These are phyloP conservation scores for Ilyonectria sp. DNA, from an alignment of 2,329 filamentous ascomycete species.

Conservation along the genomic window DNA sequence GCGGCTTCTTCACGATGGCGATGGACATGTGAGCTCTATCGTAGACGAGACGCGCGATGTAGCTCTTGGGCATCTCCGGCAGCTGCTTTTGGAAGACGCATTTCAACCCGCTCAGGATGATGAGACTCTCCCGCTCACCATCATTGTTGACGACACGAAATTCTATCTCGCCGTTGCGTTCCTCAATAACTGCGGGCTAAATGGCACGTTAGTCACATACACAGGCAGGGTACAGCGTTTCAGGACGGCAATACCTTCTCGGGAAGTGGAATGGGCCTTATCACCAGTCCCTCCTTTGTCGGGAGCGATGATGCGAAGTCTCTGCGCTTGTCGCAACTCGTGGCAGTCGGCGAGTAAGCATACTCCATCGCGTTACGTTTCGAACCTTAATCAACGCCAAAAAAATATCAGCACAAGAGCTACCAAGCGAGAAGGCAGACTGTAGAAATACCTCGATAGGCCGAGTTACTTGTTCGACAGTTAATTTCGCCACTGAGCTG, in stretches of 20 bases:
- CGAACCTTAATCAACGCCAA: slow-evolving; percentile 7
- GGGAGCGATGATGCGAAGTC: background rate
- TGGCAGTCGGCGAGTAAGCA: slow-evolving; percentile 1
- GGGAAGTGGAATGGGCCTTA: slow-evolving; percentile 84
- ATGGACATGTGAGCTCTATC: slow-evolving; percentile 97
- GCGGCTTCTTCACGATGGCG: slow-evolving; percentile 95
- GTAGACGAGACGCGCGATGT: slow-evolving; percentile 97
- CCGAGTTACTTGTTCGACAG: background rate
- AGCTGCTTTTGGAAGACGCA: slow-evolving; percentile 80
- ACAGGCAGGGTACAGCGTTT: background rate
- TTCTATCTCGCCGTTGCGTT: slow-evolving; percentile 94
- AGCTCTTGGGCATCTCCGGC: slow-evolving; percentile 99
- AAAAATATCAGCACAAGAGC: slow-evolving; percentile 6
- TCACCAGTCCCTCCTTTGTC: slow-evolving; percentile 36
- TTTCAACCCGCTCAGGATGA: slow-evolving; percentile 61
- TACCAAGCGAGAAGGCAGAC: slow-evolving; percentile 1
- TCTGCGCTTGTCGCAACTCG: slow-evolving; percentile 3
- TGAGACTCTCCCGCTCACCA: slow-evolving; percentile 68
- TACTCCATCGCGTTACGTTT: slow-evolving; percentile 6
- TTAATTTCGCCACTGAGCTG: slow-evolving; percentile 5
- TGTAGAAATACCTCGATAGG: background rate
- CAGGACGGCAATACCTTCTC: slow-evolving; percentile 76
- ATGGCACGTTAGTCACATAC: slow-evolving; percentile 79
- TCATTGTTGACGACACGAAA: slow-evolving; percentile 99
- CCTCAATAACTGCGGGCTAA: slow-evolving; percentile 96